Evolutionary conservation across 352 stramenopile genomes (phyloP).

Genomic region (Globisporangium nunn): DNA sequence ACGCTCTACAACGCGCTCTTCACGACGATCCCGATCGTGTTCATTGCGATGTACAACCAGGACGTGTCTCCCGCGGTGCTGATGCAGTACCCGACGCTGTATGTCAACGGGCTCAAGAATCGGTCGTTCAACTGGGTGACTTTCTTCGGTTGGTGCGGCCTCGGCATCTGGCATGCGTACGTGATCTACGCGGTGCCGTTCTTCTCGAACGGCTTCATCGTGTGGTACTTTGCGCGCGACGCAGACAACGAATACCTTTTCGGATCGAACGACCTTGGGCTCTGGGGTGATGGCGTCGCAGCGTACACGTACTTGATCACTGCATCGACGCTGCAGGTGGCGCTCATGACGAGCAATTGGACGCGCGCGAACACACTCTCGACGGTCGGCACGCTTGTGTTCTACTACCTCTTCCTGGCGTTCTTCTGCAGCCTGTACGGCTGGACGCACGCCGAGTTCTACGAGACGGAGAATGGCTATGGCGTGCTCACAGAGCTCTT

Average conservation of each 20-base stretch:
- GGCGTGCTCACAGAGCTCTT: slow-evolving; percentile 60
- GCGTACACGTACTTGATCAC: slow-evolving; percentile 86
- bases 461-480: slow-evolving; percentile 72
- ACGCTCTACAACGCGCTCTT: slow-evolving; percentile 88
- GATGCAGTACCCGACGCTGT: slow-evolving; percentile 87
- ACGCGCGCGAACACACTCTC: slow-evolving; percentile 63
- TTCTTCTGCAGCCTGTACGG: slow-evolving; percentile 80
- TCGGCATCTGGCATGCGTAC: slow-evolving; percentile 86
- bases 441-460: slow-evolving; percentile 68
- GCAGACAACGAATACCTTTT: slow-evolving; percentile 44
- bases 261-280: slow-evolving; percentile 58
- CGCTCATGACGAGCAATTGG: slow-evolving; percentile 88
- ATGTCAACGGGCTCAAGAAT: slow-evolving; percentile 84
- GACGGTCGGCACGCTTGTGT: slow-evolving; percentile 75
- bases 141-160: slow-evolving; percentile 81
- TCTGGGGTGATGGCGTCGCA: slow-evolving; percentile 77
- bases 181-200: slow-evolving; percentile 82
- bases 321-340: slow-evolving; percentile 77
- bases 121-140: slow-evolving; percentile 87
- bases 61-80: slow-evolving; percentile 82
- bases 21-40: slow-evolving; percentile 84
- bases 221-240: slow-evolving; percentile 71
- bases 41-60: slow-evolving; percentile 90
- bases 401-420: slow-evolving; percentile 82
- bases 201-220: slow-evolving; percentile 77